Base-by-base conservation (phyloP, 495 filamentous ascomycete genomes). In the Hypoxylon subgilvum region DNA sequence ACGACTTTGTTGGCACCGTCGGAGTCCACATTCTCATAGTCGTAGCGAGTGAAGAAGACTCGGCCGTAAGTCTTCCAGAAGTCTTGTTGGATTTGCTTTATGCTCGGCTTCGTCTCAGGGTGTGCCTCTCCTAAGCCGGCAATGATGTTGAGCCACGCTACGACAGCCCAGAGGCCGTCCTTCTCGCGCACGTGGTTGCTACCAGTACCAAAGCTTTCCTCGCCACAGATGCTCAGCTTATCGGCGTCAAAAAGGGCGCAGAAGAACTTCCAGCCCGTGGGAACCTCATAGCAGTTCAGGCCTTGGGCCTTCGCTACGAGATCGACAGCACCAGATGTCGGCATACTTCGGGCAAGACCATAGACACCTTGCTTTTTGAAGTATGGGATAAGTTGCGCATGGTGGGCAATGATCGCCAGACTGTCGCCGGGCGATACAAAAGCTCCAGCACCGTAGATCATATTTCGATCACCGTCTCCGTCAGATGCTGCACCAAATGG, bases 261-360 rank as follows among this genome's bases (percentile, higher is more conserved):
- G 86, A 98, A 98, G 83, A 98, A 98, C 76, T 98, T 98, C 94
- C 94, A 98, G 52, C 94, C 94, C 0, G 94, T 98, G 8, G 94
- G 94, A 4, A 98, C 94, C 75, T 98, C 94, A 76, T 98, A 98
- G 76, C 84, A 87, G 75, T 92, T 78, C 18, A 97, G 80, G 16
- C 91, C 92, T 78, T 97, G 91, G 60, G 90, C 91, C 80, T 94
- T 86, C 51, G 94, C 94, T 13, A 98, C 94, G 35, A 94, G 85
- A 70, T 98, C 94, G 34, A 98, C 89, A 31, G 94, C 94, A 30
- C 91, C 91, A 6, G 89, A 93, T 9, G 94, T 98, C 28, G 94
- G 94, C 94, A 98, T 98, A 69, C 88, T 92, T 44, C 94, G 90
- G 16, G 94, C 95, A 42, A 98, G 83, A 32, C 94, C 94, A 69